Percentiles rank a stretch among this genome's conserved stretches.
These are phyloP conservation scores for Penicillium coffeae DNA, from an alignment of 495 filamentous ascomycete genomes.

Conservation along the genomic window DNA sequence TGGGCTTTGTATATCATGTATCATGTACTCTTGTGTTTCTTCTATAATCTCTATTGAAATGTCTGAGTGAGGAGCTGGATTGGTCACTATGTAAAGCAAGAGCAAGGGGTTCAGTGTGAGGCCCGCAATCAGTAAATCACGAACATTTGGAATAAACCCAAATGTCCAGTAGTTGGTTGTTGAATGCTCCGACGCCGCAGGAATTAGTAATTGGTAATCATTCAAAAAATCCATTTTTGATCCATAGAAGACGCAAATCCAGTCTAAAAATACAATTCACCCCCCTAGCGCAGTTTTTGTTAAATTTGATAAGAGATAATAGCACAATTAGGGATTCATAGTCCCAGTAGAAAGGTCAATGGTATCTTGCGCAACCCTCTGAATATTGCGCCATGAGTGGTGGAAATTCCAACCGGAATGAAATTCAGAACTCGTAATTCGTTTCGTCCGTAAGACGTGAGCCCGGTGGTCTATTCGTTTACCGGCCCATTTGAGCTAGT, in stretches of 20 bases:
- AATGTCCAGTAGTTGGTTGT: too few relatives aligned
- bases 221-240: too few relatives aligned
- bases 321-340: conserved; percentile 15
- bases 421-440: conserved; percentile 18
- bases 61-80: too few relatives aligned
- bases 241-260: conserved; percentile 8
- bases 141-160: too few relatives aligned
- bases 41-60: too few relatives aligned
- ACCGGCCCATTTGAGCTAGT: conserved; percentile 59
- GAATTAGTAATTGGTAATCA: too few relatives aligned
- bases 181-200: too few relatives aligned
- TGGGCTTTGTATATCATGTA: too few relatives aligned
- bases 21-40: too few relatives aligned
- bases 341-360: conserved; percentile 17
- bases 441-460: conserved; percentile 12
- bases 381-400: conserved; percentile 20
- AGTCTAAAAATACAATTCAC: conserved; percentile 22
- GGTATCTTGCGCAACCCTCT: conserved; percentile 26
- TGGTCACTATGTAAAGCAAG: too few relatives aligned
- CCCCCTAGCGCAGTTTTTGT: conserved; percentile 17
- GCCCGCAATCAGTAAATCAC: too few relatives aligned
- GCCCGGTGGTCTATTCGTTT: conserved; percentile 1
- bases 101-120: too few relatives aligned
- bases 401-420: conserved; percentile 9
- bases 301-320: conserved; percentile 12